Percentiles rank a stretch among this genome's conserved stretches.
These are phyloP conservation scores for Astrocystis sublimbata DNA, from an alignment of 495 filamentous ascomycete species.

Conservation along the genomic window DNA sequence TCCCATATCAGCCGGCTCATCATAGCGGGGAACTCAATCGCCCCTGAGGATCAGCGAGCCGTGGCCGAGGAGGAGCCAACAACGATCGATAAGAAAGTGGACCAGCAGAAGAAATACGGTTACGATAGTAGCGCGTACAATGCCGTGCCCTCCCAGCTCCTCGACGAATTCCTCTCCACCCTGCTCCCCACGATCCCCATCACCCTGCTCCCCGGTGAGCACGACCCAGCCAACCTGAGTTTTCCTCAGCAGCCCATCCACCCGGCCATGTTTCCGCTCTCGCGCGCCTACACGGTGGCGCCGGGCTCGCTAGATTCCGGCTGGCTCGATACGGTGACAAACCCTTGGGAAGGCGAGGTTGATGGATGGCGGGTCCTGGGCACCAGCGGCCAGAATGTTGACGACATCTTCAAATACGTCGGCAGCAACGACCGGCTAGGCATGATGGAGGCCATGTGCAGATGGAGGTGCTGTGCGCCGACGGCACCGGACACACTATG, in stretches of 20 bases:
- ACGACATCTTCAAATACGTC: conserved; percentile 91
- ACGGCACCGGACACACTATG: conserved; percentile 96
- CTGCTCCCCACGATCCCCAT: conserved; percentile 81
- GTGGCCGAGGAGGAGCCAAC: conserved; percentile 31
- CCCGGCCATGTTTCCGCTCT: conserved; percentile 74
- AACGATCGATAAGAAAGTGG: conserved; percentile 36
- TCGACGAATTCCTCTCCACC: conserved; percentile 79
- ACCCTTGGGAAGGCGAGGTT: conserved; percentile 87
- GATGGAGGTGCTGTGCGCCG: conserved; percentile 89
- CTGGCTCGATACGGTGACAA: conserved; percentile 89
- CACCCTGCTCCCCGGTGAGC: conserved; percentile 72
- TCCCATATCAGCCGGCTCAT: conserved; percentile 79
- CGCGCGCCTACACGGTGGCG: conserved; percentile 63
- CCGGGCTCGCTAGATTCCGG: conserved; percentile 53
- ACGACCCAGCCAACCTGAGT: conserved; percentile 78
- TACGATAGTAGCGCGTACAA: conserved; percentile 91
- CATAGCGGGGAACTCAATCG: conserved; percentile 88
- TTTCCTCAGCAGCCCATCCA: conserved; percentile 84
- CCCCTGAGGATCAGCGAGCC: conserved; percentile 38
- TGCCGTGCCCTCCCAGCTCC: conserved; percentile 72
- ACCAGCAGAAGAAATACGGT: conserved; percentile 76
- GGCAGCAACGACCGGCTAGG: conserved; percentile 70
- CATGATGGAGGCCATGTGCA: conserved; percentile 88
- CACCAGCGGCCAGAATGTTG: conserved; percentile 86
- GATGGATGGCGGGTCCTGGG: conserved; percentile 85